Conservation (phyloP, 139 green algal species). For the Chlamydomonas urium region DNA sequence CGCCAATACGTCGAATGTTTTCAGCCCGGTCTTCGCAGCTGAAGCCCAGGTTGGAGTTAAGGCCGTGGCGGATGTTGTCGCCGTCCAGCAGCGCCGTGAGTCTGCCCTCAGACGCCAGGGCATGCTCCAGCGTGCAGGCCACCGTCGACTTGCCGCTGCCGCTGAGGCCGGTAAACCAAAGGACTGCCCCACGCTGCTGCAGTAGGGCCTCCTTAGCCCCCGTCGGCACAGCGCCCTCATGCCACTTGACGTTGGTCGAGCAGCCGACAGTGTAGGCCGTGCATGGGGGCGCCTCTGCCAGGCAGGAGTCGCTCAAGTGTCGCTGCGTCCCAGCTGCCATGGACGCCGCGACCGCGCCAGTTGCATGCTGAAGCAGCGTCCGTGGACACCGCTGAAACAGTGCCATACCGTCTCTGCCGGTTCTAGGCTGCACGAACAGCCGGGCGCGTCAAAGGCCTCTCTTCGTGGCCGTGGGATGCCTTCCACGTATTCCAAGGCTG, state of each 20-base stretch:
- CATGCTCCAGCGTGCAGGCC: slow-evolving; percentile 62
- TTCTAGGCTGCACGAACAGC: too few species aligned
- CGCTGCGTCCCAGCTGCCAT: too few species aligned
- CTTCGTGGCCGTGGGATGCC: too few species aligned
- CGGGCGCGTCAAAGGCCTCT: too few species aligned
- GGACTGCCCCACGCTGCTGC: slow-evolving; percentile 75
- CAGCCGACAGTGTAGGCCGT: slow-evolving; percentile 62
- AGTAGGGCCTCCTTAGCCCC: slow-evolving; percentile 72
- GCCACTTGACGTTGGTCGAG: slow-evolving; percentile 91
- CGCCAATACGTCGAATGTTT: slow-evolving; percentile 77
- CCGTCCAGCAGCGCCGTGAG: slow-evolving; percentile 83
- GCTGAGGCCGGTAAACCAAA: slow-evolving; percentile 89
- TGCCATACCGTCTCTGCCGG: too few species aligned
- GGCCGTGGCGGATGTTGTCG: slow-evolving; percentile 91
- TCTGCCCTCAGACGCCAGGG: slow-evolving; percentile 52
- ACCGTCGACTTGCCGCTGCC: slow-evolving; percentile 82
- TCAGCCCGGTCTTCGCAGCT: slow-evolving; percentile 74
- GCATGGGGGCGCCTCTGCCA: not conserved
- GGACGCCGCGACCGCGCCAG: too few species aligned
- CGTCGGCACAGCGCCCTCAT: slow-evolving; percentile 67
- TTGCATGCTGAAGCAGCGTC: too few species aligned
- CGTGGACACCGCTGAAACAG: too few species aligned
- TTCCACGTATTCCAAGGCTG: too few species aligned
- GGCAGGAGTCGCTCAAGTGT: too few species aligned
- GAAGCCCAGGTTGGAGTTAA: slow-evolving; percentile 93